Conservation (phyloP, 208 protist genomes). For the Acanthamoeba healyi region DNA sequence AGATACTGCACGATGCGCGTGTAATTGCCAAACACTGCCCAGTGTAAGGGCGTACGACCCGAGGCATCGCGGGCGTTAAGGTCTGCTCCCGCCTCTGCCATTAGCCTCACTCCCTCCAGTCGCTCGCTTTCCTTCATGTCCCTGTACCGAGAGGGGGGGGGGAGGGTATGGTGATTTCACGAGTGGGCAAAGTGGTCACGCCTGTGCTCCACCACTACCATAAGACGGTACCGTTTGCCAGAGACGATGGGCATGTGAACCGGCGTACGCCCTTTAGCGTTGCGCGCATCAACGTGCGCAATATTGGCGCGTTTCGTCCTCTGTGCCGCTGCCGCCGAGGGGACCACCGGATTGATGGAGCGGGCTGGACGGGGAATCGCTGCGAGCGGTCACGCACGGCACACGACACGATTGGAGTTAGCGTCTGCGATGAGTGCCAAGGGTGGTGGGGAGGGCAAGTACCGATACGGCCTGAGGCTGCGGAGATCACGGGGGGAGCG, state of each 20-base stretch:
- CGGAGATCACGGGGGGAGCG: background rate
- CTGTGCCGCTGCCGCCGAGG: background rate
- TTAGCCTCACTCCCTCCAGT: background rate
- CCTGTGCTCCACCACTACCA: too few relatives aligned
- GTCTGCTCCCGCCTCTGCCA: slow-evolving; percentile 51
- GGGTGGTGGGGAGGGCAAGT: background rate
- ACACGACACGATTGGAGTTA: too few relatives aligned
- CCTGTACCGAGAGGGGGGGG: background rate
- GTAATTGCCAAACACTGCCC: slow-evolving; percentile 43
- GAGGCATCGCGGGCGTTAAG: slow-evolving; percentile 16
- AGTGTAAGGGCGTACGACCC: slow-evolving; percentile 35
- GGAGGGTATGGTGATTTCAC: too few relatives aligned
- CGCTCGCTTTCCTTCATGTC: background rate
- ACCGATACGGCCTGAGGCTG: background rate
- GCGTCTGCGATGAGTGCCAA: too few relatives aligned
- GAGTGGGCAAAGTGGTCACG: too few relatives aligned
- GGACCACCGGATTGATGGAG: background rate
- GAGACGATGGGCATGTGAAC: slow-evolving; percentile 18
- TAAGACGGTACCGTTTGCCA: background rate
- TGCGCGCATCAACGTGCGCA: background rate
- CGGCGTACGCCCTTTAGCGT: background rate
- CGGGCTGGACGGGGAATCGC: background rate
- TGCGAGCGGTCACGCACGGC: background rate
- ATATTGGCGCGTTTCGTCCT: background rate
- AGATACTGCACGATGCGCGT: slow-evolving; percentile 4